Evolutionary conservation across 495 filamentous ascomycete genomes (phyloP), one percentile per base, ranked within the genome.

Genomic region (Staphylotrichum longicolle): DNA sequence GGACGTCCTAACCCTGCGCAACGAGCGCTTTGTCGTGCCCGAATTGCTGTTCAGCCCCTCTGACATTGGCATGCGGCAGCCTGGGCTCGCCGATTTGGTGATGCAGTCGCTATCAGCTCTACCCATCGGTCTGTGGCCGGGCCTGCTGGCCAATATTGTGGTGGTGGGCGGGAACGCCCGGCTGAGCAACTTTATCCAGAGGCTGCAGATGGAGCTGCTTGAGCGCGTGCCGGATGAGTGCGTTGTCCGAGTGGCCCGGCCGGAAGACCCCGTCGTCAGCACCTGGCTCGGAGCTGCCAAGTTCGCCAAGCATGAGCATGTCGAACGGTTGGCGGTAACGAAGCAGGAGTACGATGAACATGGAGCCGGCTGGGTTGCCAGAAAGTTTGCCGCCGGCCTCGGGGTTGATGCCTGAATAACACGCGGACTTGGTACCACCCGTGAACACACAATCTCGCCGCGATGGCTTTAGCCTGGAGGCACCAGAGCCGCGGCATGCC

Each of bases 21-120:
- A 96, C 69, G 94, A 99, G 73, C 83, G 94, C 47, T 99, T 99
- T 69, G 79, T 84, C 14, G 89, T 96, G 0, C 93, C 94, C 3
- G 94, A 99, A 72, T 79, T 97, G 30, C 78, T 98, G 15, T 98
- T 98, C 70, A 86, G 81, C 32, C 93, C 94, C 0, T 80, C 79
- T 3, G 92, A 98, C 73, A 87, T 99, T 54, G 94, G 93, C 0
- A 82, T 97, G 77, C 85, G 85, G 49, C 89, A 96, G 66, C 88
- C 89, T 4, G 94, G 94, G 3, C 77, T 98, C 3, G 85, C 89
- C 2, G 89, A 91, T 57, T 80, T 87, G 45, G 86, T 96, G 45
- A 78, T 96, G 75, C 89, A 98, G 65, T 88, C 86, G 32, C 72
- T 99, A 33, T 82, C 84, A n/a, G 82, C 76, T 7, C 66, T 98